Percentiles rank a stretch among this genome's conserved stretches.
Evolutionary conservation across 1,284 basidiomycete species (phyloP).

Genomic region (Rhodofomes roseus): DNA sequence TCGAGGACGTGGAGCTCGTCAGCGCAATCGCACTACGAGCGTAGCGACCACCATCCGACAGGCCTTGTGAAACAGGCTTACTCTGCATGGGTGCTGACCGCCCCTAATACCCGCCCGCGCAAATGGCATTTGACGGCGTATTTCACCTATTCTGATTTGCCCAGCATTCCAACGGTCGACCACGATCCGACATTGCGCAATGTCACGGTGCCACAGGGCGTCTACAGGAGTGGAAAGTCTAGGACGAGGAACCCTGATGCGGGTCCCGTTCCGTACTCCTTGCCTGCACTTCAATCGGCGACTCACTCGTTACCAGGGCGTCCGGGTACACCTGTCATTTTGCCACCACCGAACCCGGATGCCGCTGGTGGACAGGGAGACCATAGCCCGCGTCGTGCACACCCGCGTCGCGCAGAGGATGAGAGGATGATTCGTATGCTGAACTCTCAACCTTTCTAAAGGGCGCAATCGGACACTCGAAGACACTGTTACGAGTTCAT

Average conservation of each 20-base stretch:
- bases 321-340: conserved; percentile 18
- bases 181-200: conserved; percentile 47
- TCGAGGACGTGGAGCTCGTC: conserved; percentile 48
- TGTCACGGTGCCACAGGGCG: conserved; percentile 50
- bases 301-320: conserved; percentile 8
- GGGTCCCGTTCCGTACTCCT: conserved; percentile 23
- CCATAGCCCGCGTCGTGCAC: conserved; percentile 25
- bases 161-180: conserved; percentile 54
- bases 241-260: conserved; percentile 41
- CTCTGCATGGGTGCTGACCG: conserved; percentile 53
- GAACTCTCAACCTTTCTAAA: conserved; percentile 39
- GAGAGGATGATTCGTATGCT: conserved; percentile 60
- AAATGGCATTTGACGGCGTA: conserved; percentile 66
- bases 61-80: conserved; percentile 64
- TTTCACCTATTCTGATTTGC: conserved; percentile 59
- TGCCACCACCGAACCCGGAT: conserved; percentile 20
- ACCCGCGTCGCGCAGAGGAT: conserved; percentile 52
- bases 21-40: conserved; percentile 55
- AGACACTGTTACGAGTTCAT: background rate
- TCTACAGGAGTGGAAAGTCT: conserved; percentile 59
- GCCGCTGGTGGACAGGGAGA: background rate
- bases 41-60: conserved; percentile 46
- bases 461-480: background rate
- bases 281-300: conserved; percentile 20
- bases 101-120: conserved; percentile 42